A percentile compares a stretch with the other conserved stretches of the same genome.
phyloP scores from a whole-genome alignment of 192 early-diverging fungal species.

The Tieghemiomyces parasiticus region DNA sequence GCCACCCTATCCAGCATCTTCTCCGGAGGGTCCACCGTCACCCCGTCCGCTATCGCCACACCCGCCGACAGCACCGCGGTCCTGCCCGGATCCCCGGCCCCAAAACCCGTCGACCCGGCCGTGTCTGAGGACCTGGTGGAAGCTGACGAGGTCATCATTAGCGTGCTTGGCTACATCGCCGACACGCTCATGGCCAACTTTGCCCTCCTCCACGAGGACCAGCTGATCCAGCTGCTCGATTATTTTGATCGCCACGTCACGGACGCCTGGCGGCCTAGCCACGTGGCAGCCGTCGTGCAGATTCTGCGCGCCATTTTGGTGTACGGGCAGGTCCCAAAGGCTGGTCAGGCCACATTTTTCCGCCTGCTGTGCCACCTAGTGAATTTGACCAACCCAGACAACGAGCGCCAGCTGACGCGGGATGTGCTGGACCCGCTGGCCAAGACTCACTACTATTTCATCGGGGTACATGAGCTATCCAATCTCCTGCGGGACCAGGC shows the following conservation, averaged over 20 bases:
- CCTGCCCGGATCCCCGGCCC: too few species aligned
- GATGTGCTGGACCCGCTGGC: neutral
- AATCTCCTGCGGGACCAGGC: neutral
- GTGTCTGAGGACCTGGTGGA: neutral
- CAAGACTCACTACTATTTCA: neutral
- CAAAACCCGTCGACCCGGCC: too few species aligned
- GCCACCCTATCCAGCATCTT: slow-evolving; percentile 8
- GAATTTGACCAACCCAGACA: neutral
- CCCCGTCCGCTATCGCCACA: too few species aligned
- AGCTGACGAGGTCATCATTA: neutral
- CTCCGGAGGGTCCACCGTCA: neutral
- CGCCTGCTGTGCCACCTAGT: slow-evolving; percentile 5
- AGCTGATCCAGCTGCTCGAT: slow-evolving; percentile 4
- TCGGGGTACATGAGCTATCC: neutral
- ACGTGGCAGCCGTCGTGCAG: neutral
- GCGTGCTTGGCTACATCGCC: neutral
- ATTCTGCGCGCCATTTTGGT: neutral
- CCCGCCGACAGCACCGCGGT: too few species aligned
- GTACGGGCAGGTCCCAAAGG: slow-evolving; percentile 5
- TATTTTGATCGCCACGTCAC: slow-evolving; percentile 3
- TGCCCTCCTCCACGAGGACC: neutral
- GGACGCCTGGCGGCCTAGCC: neutral
- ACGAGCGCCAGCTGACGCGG: neutral
- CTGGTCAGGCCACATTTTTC: neutral
- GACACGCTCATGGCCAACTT: neutral